Conservation (phyloP, 208 protist genomes). For the Leishmania major region DNA sequence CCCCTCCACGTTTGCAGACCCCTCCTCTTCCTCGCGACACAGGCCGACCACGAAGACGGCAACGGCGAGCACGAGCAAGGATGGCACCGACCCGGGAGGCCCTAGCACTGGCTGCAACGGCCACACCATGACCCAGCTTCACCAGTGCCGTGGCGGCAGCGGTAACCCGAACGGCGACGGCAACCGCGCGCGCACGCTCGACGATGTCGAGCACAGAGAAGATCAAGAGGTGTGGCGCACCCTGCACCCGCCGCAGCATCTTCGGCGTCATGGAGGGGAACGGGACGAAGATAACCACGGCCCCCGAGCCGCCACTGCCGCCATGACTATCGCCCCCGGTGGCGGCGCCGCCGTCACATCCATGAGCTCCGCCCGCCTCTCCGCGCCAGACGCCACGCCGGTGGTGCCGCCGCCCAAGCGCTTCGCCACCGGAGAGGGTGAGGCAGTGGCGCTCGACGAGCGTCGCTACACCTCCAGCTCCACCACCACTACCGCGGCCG, state of each 20-base stretch:
- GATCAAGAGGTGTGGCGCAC: constrained; percentile 11
- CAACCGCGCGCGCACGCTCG: constrained; percentile 9
- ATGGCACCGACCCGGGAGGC: neutral
- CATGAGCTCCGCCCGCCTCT: constrained; percentile 1
- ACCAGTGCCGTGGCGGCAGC: neutral
- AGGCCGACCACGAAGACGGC: neutral
- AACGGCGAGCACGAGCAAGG: neutral
- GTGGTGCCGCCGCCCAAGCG: constrained; percentile 28
- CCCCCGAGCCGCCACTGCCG: neutral
- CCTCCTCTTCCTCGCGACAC: neutral
- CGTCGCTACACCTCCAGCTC: constrained; percentile 9
- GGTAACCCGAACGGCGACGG: neutral
- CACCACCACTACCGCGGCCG: neutral
- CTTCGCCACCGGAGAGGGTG: constrained; percentile 26
- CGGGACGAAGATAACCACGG: neutral
- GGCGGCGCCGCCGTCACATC: neutral
- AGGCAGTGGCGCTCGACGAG: constrained; percentile 8
- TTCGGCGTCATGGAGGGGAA: neutral
- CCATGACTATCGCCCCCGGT: neutral
- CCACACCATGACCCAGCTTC: neutral
- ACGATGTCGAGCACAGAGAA: constrained; percentile 18
- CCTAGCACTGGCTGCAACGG: neutral
- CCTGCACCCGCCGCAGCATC: neutral
- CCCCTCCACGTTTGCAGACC: constrained; percentile 23
- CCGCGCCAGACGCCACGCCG: constrained; percentile 20